These are phyloP conservation scores for Paramecium sonneborni DNA, from an alignment of 73 alveolate species.

Conservation along the genomic window DNA sequence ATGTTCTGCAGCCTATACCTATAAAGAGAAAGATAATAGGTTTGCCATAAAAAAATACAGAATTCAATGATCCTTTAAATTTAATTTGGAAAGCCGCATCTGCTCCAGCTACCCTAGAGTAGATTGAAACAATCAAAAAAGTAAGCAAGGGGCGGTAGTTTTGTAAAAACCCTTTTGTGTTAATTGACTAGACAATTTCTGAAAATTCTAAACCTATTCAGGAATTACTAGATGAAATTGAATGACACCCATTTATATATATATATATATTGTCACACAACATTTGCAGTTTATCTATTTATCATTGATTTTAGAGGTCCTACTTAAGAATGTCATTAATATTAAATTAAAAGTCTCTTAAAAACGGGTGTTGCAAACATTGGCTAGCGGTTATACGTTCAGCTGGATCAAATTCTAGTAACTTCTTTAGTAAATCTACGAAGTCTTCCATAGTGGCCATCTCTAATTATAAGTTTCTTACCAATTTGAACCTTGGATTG, in stretches of 20 bases:
- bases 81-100: slow-evolving; percentile 11
- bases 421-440: slow-evolving; percentile 53
- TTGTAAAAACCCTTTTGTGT: neutral
- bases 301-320: neutral
- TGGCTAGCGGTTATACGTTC: slow-evolving; percentile 44
- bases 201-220: neutral
- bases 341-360: neutral
- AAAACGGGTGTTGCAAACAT: slow-evolving; percentile 59
- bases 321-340: neutral
- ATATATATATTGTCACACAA: neutral
- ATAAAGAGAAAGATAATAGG: neutral
- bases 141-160: neutral
- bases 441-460: neutral
- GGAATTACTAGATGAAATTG: slow-evolving; percentile 22
- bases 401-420: slow-evolving; percentile 58
- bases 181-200: neutral
- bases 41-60: neutral
- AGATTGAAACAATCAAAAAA: neutral
- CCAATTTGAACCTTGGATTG: slow-evolving; percentile 42
- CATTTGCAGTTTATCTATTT: neutral
- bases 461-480: slow-evolving; percentile 36
- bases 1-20: neutral
- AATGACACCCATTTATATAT: neutral
- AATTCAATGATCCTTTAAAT: neutral
- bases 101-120: neutral